These are phyloP conservation scores for Apocynum venetum DNA, from an alignment of 257 asterid species.

Conservation along the genomic window DNA sequence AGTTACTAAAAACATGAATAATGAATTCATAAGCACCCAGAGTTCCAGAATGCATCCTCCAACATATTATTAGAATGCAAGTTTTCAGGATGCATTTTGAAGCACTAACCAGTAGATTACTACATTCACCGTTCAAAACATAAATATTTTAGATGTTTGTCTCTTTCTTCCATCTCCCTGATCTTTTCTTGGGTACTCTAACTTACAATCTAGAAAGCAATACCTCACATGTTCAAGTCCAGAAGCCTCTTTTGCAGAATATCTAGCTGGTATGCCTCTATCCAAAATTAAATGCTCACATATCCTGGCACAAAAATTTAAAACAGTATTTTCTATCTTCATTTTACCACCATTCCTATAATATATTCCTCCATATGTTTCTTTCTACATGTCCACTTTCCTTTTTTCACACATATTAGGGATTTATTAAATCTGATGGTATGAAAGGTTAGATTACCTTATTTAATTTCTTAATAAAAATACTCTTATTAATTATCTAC, in stretches of 20 bases:
- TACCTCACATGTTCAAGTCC: background rate
- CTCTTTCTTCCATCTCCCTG: background rate
- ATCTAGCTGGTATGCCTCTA: background rate
- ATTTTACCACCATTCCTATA: background rate
- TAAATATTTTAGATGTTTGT: too few species aligned
- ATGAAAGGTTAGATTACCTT: too few species aligned
- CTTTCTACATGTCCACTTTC: too few species aligned
- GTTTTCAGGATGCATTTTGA: background rate
- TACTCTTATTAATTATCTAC: too few species aligned
- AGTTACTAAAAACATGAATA: too few species aligned
- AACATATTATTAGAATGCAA: too few species aligned
- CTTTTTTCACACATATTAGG: too few species aligned
- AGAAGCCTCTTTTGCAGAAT: background rate
- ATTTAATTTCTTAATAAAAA: too few species aligned
- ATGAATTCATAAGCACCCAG: too few species aligned
- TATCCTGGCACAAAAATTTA: background rate
- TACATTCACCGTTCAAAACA: background rate
- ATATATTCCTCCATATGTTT: too few species aligned
- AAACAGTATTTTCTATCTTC: background rate
- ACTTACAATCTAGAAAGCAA: background rate
- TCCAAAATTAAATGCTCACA: background rate
- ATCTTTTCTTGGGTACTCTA: background rate
- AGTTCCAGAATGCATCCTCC: too few species aligned
- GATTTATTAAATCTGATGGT: too few species aligned
- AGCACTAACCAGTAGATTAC: background rate